These are phyloP conservation scores for Sequoiadendron giganteum DNA, from an alignment of 75 land plant species.

Conservation along the genomic window DNA sequence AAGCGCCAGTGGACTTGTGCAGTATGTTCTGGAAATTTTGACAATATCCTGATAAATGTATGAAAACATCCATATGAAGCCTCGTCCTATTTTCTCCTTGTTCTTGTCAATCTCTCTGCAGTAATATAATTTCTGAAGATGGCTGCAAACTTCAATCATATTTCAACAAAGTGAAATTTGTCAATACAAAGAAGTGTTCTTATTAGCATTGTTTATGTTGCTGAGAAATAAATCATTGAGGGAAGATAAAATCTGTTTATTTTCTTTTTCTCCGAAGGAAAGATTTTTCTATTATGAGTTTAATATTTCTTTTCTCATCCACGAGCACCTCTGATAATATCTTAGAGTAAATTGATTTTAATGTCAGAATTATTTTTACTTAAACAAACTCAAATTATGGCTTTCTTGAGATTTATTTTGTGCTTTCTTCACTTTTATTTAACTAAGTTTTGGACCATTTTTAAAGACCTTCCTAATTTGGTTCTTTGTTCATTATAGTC, in stretches of 20 bases:
- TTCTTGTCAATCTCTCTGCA: neutral
- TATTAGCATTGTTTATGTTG: neutral
- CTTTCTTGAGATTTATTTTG: neutral
- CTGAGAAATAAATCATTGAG: neutral
- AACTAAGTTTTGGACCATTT: neutral
- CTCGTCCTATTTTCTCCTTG: neutral
- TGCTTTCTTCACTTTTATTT: neutral
- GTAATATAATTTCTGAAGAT: neutral
- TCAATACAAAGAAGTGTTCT: neutral
- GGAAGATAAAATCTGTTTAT: neutral
- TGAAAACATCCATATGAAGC: neutral
- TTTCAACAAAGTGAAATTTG: neutral
- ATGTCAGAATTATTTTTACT: neutral
- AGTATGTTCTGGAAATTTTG: neutral
- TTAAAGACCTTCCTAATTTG: constrained; percentile 6
- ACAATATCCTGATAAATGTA: neutral
- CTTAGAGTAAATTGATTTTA: neutral
- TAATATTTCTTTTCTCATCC: neutral
- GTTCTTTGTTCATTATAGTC: constrained; percentile 29
- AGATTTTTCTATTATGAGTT: neutral
- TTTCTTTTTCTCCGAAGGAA: neutral
- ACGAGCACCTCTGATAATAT: neutral
- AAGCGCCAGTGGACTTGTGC: neutral
- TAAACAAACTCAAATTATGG: neutral
- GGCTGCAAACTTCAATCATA: neutral